Percentiles rank a stretch among this genome's conserved stretches.
Evolutionary conservation across 768 basidiomycete species (phyloP).

Genomic region (Leccinum fibrillosum): DNA sequence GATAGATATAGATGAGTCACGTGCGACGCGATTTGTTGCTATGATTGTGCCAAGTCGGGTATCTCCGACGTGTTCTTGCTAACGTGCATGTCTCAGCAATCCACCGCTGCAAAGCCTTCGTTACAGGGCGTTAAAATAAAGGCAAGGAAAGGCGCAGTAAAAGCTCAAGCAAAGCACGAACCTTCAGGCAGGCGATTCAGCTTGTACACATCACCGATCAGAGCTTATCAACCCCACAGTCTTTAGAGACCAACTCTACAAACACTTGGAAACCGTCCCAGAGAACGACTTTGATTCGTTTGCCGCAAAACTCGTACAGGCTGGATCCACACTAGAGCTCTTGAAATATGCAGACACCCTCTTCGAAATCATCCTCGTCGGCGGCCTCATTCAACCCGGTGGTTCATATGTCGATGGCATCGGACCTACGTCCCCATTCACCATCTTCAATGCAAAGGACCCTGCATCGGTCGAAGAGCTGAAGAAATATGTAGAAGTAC

Average conservation of each 20-base stretch:
- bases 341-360: conserved; percentile 97
- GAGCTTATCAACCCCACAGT: conserved; percentile 41
- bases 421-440: conserved; percentile 83
- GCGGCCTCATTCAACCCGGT: conserved; percentile 94
- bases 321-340: conserved; percentile 89
- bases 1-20: conserved; percentile 9
- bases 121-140: conserved; percentile 90
- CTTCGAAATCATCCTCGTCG: conserved; percentile 94
- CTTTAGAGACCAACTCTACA: conserved; percentile 91
- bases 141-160: conserved; percentile 89
- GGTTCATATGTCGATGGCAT: conserved; percentile 88
- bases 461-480: conserved; percentile 81
- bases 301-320: conserved; percentile 81
- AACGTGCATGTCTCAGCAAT: conserved; percentile 91
- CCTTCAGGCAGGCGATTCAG: conserved; percentile 50
- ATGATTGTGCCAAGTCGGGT: conserved; percentile 13
- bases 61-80: conserved; percentile 20
- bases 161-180: conserved; percentile 93
- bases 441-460: conserved; percentile 77
- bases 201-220: not conserved
- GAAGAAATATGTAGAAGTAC: conserved; percentile 90
- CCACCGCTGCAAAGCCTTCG: conserved; percentile 80
- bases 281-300: conserved; percentile 80
- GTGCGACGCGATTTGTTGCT: conserved; percentile 16
- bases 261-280: conserved; percentile 81